Evolutionary conservation across 179 eudicot genomes (phyloP).

Genomic region (Amaranthus tricolor): DNA sequence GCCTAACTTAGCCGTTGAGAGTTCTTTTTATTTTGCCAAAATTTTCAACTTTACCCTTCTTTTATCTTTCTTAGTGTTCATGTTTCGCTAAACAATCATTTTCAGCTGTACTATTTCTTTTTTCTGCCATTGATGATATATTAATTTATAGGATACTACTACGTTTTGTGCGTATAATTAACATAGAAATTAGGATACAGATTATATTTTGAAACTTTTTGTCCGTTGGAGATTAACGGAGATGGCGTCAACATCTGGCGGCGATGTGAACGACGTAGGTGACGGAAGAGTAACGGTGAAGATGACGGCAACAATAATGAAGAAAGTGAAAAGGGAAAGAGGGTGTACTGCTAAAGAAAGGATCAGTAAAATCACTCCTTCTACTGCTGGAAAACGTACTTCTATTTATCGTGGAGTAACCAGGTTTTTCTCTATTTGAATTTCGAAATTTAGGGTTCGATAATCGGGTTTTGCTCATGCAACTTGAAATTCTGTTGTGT

Average conservation of each 20-base stretch:
- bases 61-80: too few relatives aligned
- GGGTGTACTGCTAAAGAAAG: slow-evolving; percentile 94
- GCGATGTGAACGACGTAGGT: slow-evolving; percentile 19
- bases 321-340: slow-evolving; percentile 78
- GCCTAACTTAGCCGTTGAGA: too few relatives aligned
- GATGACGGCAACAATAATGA: slow-evolving; percentile 22
- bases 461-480: background rate
- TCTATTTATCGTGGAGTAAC: slow-evolving; percentile 99
- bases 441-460: background rate
- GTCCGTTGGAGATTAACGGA: slow-evolving; percentile 17
- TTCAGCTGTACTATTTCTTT: too few relatives aligned
- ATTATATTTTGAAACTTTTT: background rate
- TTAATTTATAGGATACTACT: too few relatives aligned
- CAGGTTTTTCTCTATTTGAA: slow-evolving; percentile 41
- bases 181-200: too few relatives aligned
- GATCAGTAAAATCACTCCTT: slow-evolving; percentile 97
- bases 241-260: slow-evolving; percentile 43
- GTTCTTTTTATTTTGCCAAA: too few relatives aligned
- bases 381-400: slow-evolving; percentile 98
- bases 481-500: background rate
- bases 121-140: too few relatives aligned
- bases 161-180: too few relatives aligned
- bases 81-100: too few relatives aligned
- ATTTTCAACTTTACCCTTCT: too few relatives aligned
- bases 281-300: slow-evolving; percentile 10